These are phyloP conservation scores for Lycium ferocissimum DNA, from an alignment of 257 asterid genomes.

Conservation along the genomic window DNA sequence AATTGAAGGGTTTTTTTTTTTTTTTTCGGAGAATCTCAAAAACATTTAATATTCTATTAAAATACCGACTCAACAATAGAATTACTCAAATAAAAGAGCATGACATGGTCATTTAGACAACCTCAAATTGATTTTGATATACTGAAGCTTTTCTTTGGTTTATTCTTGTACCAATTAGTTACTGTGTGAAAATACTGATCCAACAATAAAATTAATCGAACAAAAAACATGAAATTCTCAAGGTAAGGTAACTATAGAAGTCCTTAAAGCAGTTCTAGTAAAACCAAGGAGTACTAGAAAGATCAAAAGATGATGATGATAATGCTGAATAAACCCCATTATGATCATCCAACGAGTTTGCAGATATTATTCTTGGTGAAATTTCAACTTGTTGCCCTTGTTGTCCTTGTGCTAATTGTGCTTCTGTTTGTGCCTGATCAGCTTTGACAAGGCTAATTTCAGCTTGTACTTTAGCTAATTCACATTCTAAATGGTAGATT, in stretches of 20 bases:
- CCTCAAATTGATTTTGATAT: no score
- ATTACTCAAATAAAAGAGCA: no score
- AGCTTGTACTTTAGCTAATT: constrained; percentile 39
- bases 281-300: not conserved
- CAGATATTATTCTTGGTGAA: not conserved
- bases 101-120: no score
- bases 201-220: not conserved
- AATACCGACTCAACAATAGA: no score
- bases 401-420: not conserved
- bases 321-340: not conserved
- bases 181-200: not conserved
- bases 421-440: not conserved
- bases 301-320: not conserved
- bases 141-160: no score
- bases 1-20: no score
- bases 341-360: not conserved
- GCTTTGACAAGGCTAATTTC: constrained; percentile 36
- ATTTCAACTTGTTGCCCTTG: not conserved
- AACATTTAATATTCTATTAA: not conserved
- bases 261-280: not conserved
- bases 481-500: constrained; percentile 27
- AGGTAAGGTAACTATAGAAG: not conserved
- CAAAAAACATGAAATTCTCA: not conserved
- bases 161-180: not conserved
- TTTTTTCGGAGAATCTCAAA: no score